Percentiles rank a stretch among this genome's conserved stretches.
Conservation (phyloP, 345 rosid genomes). For the Sonneratia alba region DNA sequence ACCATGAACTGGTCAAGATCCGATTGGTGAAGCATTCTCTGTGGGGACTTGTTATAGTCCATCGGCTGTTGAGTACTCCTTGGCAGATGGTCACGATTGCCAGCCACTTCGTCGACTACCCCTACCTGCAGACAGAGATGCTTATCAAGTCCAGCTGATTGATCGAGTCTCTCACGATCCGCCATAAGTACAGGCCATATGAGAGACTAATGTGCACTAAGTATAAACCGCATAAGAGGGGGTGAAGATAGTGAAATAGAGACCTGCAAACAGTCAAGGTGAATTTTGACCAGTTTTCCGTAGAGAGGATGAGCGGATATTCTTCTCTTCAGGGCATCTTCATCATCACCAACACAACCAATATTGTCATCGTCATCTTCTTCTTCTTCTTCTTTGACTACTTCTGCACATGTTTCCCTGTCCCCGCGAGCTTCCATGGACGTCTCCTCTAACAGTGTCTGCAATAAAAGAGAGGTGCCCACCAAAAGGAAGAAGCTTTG, state of each 20-base stretch:
- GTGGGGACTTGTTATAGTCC: constrained; percentile 3
- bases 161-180: background rate
- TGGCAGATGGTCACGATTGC: background rate
- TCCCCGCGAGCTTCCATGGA: background rate
- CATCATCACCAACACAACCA: constrained; percentile 7
- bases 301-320: constrained; percentile 47
- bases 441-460: background rate
- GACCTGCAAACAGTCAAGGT: constrained; percentile 49
- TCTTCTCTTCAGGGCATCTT: constrained; percentile 32
- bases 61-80: constrained; percentile 3
- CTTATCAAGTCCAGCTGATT: background rate
- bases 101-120: constrained; percentile 2
- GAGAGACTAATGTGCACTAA: background rate
- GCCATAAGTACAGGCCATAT: too few species aligned
- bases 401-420: background rate
- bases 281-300: constrained; percentile 30
- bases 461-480: background rate
- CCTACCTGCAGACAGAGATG: background rate
- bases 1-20: constrained; percentile 47
- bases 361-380: constrained; percentile 6
- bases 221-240: background rate
- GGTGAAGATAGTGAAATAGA: constrained; percentile 7
- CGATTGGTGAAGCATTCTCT: constrained; percentile 19
- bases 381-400: constrained; percentile 7
- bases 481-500: background rate